Percentiles rank a stretch among this genome's conserved stretches.
Evolutionary conservation across 176 grass and related monocot species (phyloP).

Genomic region (Stipa capillata): DNA sequence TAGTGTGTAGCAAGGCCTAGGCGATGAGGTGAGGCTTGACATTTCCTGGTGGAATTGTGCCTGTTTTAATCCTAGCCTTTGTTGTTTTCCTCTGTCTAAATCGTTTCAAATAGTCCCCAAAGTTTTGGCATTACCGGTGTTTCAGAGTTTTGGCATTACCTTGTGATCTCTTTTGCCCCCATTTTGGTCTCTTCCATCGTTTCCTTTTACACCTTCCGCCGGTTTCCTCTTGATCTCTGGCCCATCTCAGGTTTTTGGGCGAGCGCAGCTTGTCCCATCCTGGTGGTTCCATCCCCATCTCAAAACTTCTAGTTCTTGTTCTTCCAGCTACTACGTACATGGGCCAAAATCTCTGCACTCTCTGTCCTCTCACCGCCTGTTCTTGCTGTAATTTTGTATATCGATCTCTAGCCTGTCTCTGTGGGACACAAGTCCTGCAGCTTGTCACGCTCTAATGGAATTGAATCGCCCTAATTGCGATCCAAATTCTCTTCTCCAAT

Average conservation of each 20-base stretch:
- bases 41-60: constrained; percentile 18
- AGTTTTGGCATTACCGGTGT: not conserved
- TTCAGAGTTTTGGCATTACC: constrained; percentile 12
- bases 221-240: constrained; percentile 14
- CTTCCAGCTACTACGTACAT: not conserved
- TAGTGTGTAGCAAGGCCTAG: not conserved
- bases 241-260: not conserved
- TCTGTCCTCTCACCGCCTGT: not conserved
- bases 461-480: not conserved
- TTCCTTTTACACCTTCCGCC: not conserved
- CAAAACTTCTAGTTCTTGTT: not conserved
- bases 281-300: constrained; percentile 6
- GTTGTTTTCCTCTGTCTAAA: constrained; percentile 14
- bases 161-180: not conserved
- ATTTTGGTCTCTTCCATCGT: constrained; percentile 17
- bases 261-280: constrained; percentile 26
- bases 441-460: constrained; percentile 17
- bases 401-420: not conserved
- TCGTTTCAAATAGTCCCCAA: constrained; percentile 1
- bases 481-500: not conserved
- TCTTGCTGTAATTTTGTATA: constrained; percentile 23
- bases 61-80: constrained; percentile 7
- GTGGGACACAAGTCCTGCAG: not conserved
- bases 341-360: not conserved
- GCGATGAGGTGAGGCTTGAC: constrained; percentile 4